Percentiles rank a stretch among this genome's conserved stretches.
phyloP scores from a whole-genome alignment of 2,329 filamentous ascomycete genomes.

The Tolypocladium sp. region DNA sequence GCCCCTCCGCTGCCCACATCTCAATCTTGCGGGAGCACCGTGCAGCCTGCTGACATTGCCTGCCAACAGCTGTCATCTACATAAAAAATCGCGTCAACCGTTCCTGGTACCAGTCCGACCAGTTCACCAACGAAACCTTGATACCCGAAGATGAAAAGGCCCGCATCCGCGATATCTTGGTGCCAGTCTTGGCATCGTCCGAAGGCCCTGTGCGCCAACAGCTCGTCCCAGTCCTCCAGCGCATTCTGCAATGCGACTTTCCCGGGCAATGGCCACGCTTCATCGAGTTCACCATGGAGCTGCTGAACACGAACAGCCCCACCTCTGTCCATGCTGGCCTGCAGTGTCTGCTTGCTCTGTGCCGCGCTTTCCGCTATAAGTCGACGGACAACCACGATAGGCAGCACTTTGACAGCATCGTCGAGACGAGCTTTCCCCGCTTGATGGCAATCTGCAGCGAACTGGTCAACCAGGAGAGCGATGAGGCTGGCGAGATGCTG shows the following conservation, averaged over 20 bases:
- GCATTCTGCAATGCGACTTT: slow-evolving; percentile 93
- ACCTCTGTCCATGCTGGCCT: slow-evolving; percentile 84
- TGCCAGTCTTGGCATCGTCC: slow-evolving; percentile 79
- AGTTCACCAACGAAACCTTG: slow-evolving; percentile 60
- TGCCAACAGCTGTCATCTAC: slow-evolving; percentile 74
- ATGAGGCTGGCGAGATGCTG: slow-evolving; percentile 95
- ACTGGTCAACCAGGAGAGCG: slow-evolving; percentile 79
- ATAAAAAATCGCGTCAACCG: slow-evolving; percentile 95
- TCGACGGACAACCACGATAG: slow-evolving; percentile 64
- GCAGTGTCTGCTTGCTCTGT: slow-evolving; percentile 89
- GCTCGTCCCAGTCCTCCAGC: slow-evolving; percentile 87
- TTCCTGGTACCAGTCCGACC: slow-evolving; percentile 75
- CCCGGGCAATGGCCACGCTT: slow-evolving; percentile 90
- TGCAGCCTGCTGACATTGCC: slow-evolving; percentile 6
- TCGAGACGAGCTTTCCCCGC: slow-evolving; percentile 82
- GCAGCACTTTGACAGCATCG: slow-evolving; percentile 87
- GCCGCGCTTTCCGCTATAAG: slow-evolving; percentile 93
- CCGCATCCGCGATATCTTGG: slow-evolving; percentile 75
- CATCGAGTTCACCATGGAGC: slow-evolving; percentile 82
- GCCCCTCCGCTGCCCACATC: slow-evolving; percentile 5
- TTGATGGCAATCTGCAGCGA: slow-evolving; percentile 80
- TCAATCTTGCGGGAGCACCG: neutral
- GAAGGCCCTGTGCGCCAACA: slow-evolving; percentile 79
- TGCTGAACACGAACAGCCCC: slow-evolving; percentile 80
- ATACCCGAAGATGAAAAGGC: slow-evolving; percentile 87